Conservation (phyloP, 768 basidiomycete species). For the Mycena vulgaris region DNA sequence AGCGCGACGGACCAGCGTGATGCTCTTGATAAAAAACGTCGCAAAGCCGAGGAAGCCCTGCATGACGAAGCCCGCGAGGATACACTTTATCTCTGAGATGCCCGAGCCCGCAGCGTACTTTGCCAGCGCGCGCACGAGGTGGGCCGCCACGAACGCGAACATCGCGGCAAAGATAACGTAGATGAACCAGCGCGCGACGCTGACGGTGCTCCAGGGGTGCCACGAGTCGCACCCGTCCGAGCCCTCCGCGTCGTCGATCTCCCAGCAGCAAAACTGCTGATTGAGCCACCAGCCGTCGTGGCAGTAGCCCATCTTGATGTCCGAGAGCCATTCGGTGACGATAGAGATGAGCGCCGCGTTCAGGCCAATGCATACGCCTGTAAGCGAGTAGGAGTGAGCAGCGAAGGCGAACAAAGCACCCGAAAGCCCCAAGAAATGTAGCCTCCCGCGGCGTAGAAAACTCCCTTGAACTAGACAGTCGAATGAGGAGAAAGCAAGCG, state of each 20-base stretch:
- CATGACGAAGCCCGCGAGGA: constrained; percentile 97
- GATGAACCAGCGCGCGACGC: constrained; percentile 82
- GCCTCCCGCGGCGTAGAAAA: too few relatives aligned
- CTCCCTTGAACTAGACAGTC: too few relatives aligned
- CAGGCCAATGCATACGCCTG: constrained; percentile 92
- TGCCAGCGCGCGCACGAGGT: constrained; percentile 89
- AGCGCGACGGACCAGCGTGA: constrained; percentile 81
- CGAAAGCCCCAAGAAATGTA: too few relatives aligned
- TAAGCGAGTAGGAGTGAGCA: background rate
- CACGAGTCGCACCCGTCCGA: constrained; percentile 90
- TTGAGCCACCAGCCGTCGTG: constrained; percentile 98
- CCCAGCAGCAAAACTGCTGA: constrained; percentile 98
- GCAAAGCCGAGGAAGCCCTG: constrained; percentile 92
- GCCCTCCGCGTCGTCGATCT: constrained; percentile 88
- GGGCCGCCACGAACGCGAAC: constrained; percentile 91
- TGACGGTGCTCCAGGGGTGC: constrained; percentile 88
- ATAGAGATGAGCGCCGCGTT: constrained; percentile 98
- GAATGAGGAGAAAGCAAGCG: background rate
- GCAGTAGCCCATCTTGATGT: constrained; percentile 98
- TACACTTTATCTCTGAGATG: constrained; percentile 99
- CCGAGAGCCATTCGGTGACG: constrained; percentile 96
- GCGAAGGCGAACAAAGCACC: too few relatives aligned
- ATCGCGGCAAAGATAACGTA: constrained; percentile 90
- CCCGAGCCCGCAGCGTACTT: constrained; percentile 98
- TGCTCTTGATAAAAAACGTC: constrained; percentile 94